Evolutionary conservation across 1,284 basidiomycete genomes (phyloP).

Genomic region (Hemileia vastatrix): DNA sequence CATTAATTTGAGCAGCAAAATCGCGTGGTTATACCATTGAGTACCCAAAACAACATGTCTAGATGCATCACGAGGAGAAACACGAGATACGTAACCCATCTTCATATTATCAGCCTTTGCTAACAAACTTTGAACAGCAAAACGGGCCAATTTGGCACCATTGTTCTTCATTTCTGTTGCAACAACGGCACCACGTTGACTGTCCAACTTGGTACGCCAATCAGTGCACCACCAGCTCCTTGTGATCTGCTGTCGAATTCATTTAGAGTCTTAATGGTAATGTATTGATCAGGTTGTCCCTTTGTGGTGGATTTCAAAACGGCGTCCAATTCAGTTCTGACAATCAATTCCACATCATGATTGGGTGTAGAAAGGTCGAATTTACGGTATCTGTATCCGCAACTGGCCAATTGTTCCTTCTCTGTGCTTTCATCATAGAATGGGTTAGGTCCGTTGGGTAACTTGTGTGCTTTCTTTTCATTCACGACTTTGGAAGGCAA

Average conservation of each 20-base stretch:
- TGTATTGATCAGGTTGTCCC: conserved; percentile 48
- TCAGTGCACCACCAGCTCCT: conserved; percentile 84
- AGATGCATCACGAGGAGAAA: conserved; percentile 81
- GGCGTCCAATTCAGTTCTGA: conserved; percentile 93
- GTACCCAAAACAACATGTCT: conserved; percentile 92
- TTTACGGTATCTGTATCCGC: conserved; percentile 89
- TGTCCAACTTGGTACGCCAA: conserved; percentile 91
- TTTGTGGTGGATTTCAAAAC: conserved; percentile 53
- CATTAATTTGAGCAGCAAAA: conserved; percentile 88
- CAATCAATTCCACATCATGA: conserved; percentile 81
- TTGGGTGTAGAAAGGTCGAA: conserved; percentile 84
- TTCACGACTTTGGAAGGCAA: conserved; percentile 69
- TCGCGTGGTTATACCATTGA: conserved; percentile 89
- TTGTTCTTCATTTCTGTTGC: conserved; percentile 99
- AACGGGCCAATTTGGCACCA: conserved; percentile 92
- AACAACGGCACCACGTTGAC: conserved; percentile 92
- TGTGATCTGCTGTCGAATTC: conserved; percentile 86
- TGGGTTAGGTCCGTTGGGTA: conserved; percentile 76
- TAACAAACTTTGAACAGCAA: conserved; percentile 88
- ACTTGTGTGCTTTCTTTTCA: too few species aligned
- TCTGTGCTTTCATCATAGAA: conserved; percentile 89
- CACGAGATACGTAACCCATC: conserved; percentile 86
- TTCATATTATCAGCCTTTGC: conserved; percentile 98
- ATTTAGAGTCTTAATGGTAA: conserved; percentile 90
- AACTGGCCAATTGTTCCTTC: conserved; percentile 85